These are phyloP conservation scores for Beauveria scarabaeidicola DNA, from an alignment of 2,329 filamentous ascomycete genomes.

Conservation along the genomic window DNA sequence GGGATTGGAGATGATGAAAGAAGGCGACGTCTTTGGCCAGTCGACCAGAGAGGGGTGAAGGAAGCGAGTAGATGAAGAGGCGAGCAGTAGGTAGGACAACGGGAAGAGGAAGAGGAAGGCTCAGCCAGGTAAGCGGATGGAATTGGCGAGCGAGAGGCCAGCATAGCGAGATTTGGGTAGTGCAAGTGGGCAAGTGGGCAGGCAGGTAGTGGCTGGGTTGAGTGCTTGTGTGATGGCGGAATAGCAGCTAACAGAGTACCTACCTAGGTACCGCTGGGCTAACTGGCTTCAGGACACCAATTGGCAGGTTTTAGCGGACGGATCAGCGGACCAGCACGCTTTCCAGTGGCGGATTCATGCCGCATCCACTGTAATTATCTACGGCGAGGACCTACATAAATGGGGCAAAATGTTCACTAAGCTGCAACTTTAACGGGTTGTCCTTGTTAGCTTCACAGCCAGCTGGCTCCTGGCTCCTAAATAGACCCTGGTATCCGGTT, in stretches of 20 bases:
- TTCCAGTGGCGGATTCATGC: not conserved
- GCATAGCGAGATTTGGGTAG: not conserved
- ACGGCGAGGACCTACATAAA: not conserved
- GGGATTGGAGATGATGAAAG: not conserved
- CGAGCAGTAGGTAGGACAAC: not conserved
- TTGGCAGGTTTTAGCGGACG: not conserved
- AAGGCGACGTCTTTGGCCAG: not conserved
- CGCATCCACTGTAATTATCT: constrained; percentile 2
- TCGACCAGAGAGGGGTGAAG: not conserved
- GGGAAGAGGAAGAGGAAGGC: not conserved
- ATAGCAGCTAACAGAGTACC: not conserved
- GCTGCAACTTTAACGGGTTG: too few species aligned
- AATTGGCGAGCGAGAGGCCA: constrained; percentile 8
- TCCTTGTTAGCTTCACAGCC: not conserved
- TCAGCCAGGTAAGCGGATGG: constrained; percentile 1
- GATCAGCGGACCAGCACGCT: not conserved
- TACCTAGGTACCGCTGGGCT: not conserved
- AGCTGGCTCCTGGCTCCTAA: not conserved
- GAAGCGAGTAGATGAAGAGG: not conserved
- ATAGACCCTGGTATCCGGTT: not conserved
- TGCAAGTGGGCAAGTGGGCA: not conserved
- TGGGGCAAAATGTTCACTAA: not conserved
- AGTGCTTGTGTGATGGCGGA: not conserved
- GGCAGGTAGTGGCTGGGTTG: not conserved
- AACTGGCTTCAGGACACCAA: not conserved